These are phyloP conservation scores for Pterulicium gracile DNA, from an alignment of 1,284 basidiomycete species.

Conservation along the genomic window DNA sequence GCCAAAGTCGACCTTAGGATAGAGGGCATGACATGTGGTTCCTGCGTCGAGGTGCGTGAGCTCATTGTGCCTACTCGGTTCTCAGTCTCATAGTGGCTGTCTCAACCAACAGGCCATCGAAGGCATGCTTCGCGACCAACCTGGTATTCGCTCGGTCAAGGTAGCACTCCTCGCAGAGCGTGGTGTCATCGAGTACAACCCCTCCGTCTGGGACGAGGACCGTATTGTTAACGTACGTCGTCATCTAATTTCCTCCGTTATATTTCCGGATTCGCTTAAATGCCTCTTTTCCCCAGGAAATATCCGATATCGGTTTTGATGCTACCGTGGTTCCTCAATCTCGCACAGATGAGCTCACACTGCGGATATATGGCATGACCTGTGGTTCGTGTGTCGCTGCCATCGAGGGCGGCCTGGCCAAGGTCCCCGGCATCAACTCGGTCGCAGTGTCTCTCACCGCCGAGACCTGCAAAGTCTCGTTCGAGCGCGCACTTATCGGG, in stretches of 20 bases:
- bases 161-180: constrained; percentile 93
- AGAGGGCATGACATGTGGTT: constrained; percentile 88
- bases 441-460: constrained; percentile 68
- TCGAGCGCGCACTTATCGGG: constrained; percentile 66
- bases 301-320: constrained; percentile 89
- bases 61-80: not conserved
- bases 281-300: constrained; percentile 46
- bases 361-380: constrained; percentile 88
- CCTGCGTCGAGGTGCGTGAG: constrained; percentile 73
- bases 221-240: constrained; percentile 64
- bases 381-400: constrained; percentile 76
- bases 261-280: constrained; percentile 10
- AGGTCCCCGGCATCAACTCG: constrained; percentile 65
- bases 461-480: constrained; percentile 66
- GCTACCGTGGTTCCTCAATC: constrained; percentile 61
- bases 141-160: constrained; percentile 81
- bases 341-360: constrained; percentile 53
- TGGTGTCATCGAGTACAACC: constrained; percentile 85
- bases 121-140: constrained; percentile 72
- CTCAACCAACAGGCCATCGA: constrained; percentile 69
- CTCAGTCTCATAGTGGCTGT: constrained; percentile 8
- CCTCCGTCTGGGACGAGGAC: constrained; percentile 67
- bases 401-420: constrained; percentile 62
- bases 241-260: not conserved
- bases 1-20: constrained; percentile 50